phyloP scores from a whole-genome alignment of 2,329 filamentous ascomycete species.

The Ophiostoma montium region DNA sequence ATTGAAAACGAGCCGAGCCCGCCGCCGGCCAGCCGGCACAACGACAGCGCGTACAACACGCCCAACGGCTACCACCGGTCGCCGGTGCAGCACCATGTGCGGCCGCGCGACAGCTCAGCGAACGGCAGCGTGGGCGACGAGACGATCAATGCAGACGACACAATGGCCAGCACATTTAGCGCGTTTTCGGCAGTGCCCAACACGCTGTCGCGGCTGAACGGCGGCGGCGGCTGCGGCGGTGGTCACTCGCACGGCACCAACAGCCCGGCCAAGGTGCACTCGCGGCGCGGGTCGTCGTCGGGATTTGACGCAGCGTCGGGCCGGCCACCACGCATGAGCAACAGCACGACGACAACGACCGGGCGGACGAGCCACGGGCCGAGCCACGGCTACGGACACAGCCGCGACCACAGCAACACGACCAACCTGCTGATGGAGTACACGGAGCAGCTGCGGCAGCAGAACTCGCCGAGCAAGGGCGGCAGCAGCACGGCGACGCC shows the following conservation, averaged over 20 bases:
- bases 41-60: constrained; percentile 3
- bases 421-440: constrained; percentile 79
- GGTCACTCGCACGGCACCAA: constrained; percentile 27
- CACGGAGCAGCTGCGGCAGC: constrained; percentile 51
- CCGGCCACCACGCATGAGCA: constrained; percentile 9
- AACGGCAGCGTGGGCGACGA: constrained; percentile 16
- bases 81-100: constrained; percentile 15
- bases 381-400: constrained; percentile 24
- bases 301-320: not conserved
- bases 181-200: constrained; percentile 81
- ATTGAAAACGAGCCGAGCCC: constrained; percentile 17
- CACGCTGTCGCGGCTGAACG: constrained; percentile 17
- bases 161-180: constrained; percentile 71
- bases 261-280: constrained; percentile 41
- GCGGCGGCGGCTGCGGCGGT: too few species aligned
- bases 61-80: constrained; percentile 2
- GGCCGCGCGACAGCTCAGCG: not conserved
- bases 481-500: constrained; percentile 24
- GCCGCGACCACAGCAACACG: constrained; percentile 34
- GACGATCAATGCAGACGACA: constrained; percentile 49
- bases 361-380: constrained; percentile 16
- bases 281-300: not conserved
- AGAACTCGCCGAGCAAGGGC: constrained; percentile 25
- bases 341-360: constrained; percentile 18
- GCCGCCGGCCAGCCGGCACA: constrained; percentile 6